phyloP scores from a whole-genome alignment of 805 yeast genomes.

The Candida tibetensis region DNA sequence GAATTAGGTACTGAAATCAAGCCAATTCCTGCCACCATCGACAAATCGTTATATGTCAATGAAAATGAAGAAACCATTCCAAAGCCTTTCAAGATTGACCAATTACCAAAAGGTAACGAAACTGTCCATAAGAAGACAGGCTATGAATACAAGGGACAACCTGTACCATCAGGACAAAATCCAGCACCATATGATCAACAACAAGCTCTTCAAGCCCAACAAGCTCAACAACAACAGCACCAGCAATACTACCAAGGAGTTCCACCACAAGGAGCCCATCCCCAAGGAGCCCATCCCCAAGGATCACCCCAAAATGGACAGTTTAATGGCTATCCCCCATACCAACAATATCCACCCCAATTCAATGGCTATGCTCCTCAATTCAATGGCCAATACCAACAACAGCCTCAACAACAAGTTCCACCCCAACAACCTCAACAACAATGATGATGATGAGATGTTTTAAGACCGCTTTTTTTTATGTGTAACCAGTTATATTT shows the following conservation, averaged over 20 bases:
- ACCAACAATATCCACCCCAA: constrained; percentile 22
- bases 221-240: constrained; percentile 12
- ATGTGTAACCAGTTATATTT: not conserved
- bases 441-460: not conserved
- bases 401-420: constrained; percentile 20
- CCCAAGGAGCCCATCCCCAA: constrained; percentile 18
- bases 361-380: constrained; percentile 27
- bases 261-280: constrained; percentile 17
- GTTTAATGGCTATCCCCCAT: constrained; percentile 6
- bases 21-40: constrained; percentile 94
- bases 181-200: constrained; percentile 7
- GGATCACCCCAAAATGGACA: constrained; percentile 7
- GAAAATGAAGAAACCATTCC: constrained; percentile 75
- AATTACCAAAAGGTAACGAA: constrained; percentile 47
- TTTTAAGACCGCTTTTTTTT: constrained; percentile 1
- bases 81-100: constrained; percentile 79
- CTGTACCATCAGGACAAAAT: constrained; percentile 6
- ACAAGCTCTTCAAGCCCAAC: constrained; percentile 13
- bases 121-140: constrained; percentile 30
- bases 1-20: constrained; percentile 96
- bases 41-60: constrained; percentile 83
- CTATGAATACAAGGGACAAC: constrained; percentile 46
- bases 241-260: constrained; percentile 10
- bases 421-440: constrained; percentile 15
- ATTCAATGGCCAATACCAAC: constrained; percentile 20